Base-by-base conservation (phyloP, 805 yeast genomes). In the Ogataea zsoltii region DNA sequence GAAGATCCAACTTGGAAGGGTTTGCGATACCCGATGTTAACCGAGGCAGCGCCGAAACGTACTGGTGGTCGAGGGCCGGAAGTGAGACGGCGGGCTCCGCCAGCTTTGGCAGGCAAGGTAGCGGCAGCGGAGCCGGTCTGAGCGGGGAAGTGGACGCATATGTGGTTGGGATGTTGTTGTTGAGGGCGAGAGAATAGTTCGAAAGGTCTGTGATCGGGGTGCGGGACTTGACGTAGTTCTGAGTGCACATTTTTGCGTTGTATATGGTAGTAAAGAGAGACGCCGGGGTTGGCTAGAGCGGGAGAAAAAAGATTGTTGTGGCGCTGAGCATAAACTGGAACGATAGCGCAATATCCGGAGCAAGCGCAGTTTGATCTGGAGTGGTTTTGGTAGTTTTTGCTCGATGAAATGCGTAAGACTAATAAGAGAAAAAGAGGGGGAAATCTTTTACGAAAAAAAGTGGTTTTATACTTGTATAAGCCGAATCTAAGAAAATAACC, bases 191-290 rank as follows among this genome's bases (percentile, higher is more conserved):
- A 4, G 68, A 64, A 48, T 65, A 65, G 41, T 54, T 58, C 10
- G 62, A 58, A 23, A 65, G 54, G 37, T 65, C 69, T 17, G 66
- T 58, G 30, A 57, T 50, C 12, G 60, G 60, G 19, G 58, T 50
- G 35, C 51, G 56, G 29, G 62, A 53, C 39, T 55, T 55, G 33
- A 55, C 50, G 47, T 49, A 59, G 44, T 59, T 57, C 34, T 53
- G 58, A 12, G 59, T 56, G 47, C 62, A 59, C 62, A 59, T 58
- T 17, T 30, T 38, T 3, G 23, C 21, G 7, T 6, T 5, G 5
- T 21, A 9, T 21, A 21, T 21, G 9, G 13, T 28, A 28, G 14
- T 28, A 28, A 28, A 28, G 31, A 28, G 11, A 28, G 31, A 35
- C 38, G 16, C 29, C 37, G 41, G 19, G 21, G 26, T 14, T 12